A percentile compares a stretch with the other conserved stretches of the same genome.
Conservation (phyloP, 257 asterid species). For the Perilla frutescens region DNA sequence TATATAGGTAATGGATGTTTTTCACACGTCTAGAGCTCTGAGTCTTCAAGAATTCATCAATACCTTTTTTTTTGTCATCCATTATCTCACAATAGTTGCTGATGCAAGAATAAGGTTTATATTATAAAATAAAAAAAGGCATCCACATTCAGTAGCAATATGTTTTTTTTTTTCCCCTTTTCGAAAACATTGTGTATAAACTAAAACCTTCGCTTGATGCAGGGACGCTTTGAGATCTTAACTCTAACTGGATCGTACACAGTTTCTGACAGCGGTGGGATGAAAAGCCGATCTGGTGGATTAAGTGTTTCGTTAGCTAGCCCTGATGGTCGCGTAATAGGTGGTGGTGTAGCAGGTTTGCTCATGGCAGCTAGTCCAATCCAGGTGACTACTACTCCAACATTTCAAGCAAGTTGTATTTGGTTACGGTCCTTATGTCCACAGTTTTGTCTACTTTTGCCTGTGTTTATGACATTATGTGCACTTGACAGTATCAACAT, state of each 20-base stretch:
- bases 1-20: neutral
- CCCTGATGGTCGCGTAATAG: conserved; percentile 91
- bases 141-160: neutral
- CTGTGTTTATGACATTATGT: too few species aligned
- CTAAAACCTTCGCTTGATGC: conserved; percentile 40
- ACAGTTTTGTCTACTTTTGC: too few species aligned
- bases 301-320: conserved; percentile 87
- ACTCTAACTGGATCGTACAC: conserved; percentile 80
- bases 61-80: neutral
- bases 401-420: too few species aligned
- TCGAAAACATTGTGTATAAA: neutral
- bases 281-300: conserved; percentile 77
- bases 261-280: conserved; percentile 68
- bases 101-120: neutral
- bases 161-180: neutral
- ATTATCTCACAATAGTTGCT: neutral
- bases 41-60: neutral
- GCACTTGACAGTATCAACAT: too few species aligned
- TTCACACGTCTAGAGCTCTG: neutral
- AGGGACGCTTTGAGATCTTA: conserved; percentile 96
- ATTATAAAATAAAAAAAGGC: too few species aligned
- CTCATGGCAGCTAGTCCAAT: conserved; percentile 92
- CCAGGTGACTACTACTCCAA: conserved; percentile 52
- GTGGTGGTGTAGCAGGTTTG: conserved; percentile 89
- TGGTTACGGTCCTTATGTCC: too few species aligned